Base-by-base conservation (phyloP, 768 basidiomycete species). In the Suillus ampliporus region DNA sequence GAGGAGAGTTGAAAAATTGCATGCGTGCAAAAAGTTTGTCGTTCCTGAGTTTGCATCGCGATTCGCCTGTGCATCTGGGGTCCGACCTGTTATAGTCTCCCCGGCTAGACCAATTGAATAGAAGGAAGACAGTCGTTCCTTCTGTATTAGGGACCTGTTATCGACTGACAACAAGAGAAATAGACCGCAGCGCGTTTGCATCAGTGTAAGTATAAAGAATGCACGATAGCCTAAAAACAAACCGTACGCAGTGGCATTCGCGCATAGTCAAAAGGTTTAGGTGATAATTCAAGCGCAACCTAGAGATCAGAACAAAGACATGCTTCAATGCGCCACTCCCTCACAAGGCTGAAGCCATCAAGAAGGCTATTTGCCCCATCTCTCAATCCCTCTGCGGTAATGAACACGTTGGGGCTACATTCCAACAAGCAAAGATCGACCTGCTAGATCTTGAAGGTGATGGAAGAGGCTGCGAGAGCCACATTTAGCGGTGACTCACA, bases 341-440 rank as follows among this genome's bases (percentile, higher is more conserved):
- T 52, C 13, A 37, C 7, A 37, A 53, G 14, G 2, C 52, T 23
- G 52, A 37, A 53, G 15, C 21, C n/a, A 37, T 1, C 3, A 15
- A 53, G 52, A 23, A 35, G 15, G 52, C 7, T 10, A 31, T 37
- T 53, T 37, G n/a, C 3, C 15, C 35, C 10, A 53, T 23, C 21
- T 7, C 21, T 8, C 2, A 0, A 13, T 5, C 8, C 51, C 21
- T 52, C 54, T 57, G 34, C 0, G 67, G 46, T 13, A 23, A 5
- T 2, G 0, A 5, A 2, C 6, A 1, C 23, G 72, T 47, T 1
- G 46, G 60, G 0, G 0, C 1, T 9, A 0, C 64, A 44, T 61
- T 62, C 73, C 71, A 72, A 4, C 63, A 65, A 38, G n/a, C 54
- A 67, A 26, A 73, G 3, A 44, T 73, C 63, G 6, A 72, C 65